Evolutionary conservation across 2,329 filamentous ascomycete species (phyloP).

Genomic region (Lecanicillium sp.): DNA sequence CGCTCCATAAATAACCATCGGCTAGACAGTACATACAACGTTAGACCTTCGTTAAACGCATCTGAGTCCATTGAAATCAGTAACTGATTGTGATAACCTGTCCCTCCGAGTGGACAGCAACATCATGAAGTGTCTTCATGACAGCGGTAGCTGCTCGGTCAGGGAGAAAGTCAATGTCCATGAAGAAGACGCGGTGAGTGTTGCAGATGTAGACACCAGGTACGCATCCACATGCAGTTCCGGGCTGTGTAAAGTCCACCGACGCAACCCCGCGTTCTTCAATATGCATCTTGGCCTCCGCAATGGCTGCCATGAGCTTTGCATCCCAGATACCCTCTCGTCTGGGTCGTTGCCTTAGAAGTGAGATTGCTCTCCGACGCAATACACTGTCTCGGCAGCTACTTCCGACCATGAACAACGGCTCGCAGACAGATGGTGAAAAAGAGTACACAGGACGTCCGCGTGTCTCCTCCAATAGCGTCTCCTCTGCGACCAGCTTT

Average conservation of each 20-base stretch:
- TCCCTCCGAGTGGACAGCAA: neutral
- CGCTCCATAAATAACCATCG: too few species aligned
- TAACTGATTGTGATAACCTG: conserved; percentile 2
- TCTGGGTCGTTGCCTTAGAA: conserved; percentile 9
- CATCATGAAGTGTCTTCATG: conserved; percentile 11
- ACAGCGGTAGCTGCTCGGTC: conserved; percentile 5
- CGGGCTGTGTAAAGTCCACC: neutral
- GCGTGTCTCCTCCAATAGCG: conserved; percentile 2
- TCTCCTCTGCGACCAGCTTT: conserved; percentile 7
- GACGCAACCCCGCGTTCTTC: conserved; percentile 8
- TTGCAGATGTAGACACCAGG: conserved; percentile 6
- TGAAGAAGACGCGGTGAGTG: conserved; percentile 10
- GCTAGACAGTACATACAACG: too few species aligned
- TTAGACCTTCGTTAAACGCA: too few species aligned
- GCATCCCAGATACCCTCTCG: conserved; percentile 13
- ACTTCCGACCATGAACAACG: conserved; percentile 10
- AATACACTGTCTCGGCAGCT: conserved; percentile 5
- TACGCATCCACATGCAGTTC: neutral
- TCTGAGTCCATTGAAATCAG: too few species aligned
- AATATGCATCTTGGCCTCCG: conserved; percentile 13
- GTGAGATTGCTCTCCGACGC: conserved; percentile 6
- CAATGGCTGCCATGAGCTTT: conserved; percentile 12
- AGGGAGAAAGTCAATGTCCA: conserved; percentile 8
- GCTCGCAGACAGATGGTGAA: conserved; percentile 9
- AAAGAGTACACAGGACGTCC: conserved; percentile 11